A percentile compares a stretch with the other conserved stretches of the same genome.
phyloP scores from a whole-genome alignment of 129 eudicot species.

The Calendula officinalis region DNA sequence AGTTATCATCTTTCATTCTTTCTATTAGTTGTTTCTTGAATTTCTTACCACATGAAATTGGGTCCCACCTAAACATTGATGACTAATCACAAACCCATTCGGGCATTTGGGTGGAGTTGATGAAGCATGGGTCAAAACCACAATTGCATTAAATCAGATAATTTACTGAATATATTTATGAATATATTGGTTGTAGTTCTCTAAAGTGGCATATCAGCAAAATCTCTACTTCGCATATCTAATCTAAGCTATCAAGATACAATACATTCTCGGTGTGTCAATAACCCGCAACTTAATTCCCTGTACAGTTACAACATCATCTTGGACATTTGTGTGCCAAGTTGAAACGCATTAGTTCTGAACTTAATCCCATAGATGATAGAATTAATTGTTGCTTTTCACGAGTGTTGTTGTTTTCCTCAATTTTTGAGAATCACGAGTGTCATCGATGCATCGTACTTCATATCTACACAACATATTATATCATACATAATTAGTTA shows the following conservation, averaged over 20 bases:
- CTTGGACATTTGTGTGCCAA: conserved; percentile 91
- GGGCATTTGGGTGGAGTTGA: no score
- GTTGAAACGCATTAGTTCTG: conserved; percentile 75
- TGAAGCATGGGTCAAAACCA: conserved; percentile 89
- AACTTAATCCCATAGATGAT: conserved; percentile 81
- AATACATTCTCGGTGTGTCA: conserved; percentile 95
- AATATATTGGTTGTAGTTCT: conserved; percentile 69
- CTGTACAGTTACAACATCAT: conserved; percentile 93
- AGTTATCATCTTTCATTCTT: no score
- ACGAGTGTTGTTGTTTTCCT: conserved; percentile 95
- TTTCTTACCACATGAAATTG: no score
- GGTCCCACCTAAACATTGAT: no score
- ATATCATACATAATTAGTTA: conserved; percentile 26
- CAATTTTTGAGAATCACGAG: conserved; percentile 93
- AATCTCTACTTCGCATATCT: conserved; percentile 82
- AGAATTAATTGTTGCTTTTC: conserved; percentile 94
- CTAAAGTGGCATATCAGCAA: conserved; percentile 56
- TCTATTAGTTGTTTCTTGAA: no score
- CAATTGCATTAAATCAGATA: no score
- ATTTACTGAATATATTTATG: conserved; percentile 88
- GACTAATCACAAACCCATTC: no score
- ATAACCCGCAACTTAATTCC: no score
- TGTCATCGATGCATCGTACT: conserved; percentile 86
- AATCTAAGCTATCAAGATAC: conserved; percentile 91
- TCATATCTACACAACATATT: conserved; percentile 63